Conservation (phyloP, 257 asterid genomes). For the Scutellaria galericulata region DNA sequence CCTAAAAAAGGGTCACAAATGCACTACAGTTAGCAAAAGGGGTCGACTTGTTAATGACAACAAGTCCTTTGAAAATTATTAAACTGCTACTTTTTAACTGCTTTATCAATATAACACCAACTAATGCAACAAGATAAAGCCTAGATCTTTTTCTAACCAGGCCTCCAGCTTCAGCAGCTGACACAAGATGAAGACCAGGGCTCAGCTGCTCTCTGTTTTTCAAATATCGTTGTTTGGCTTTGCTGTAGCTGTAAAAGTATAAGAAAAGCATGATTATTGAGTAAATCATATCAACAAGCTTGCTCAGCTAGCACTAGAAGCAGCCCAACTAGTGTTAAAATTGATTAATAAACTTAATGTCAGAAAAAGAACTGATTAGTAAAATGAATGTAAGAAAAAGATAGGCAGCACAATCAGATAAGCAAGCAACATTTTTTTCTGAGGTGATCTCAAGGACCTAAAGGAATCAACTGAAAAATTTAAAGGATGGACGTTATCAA, state of each 20-base stretch:
- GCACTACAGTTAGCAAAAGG: slow-evolving; percentile 28
- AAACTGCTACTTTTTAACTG: background rate
- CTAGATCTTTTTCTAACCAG: slow-evolving; percentile 48
- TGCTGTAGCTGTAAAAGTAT: slow-evolving; percentile 71
- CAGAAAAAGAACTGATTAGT: slow-evolving; percentile 1
- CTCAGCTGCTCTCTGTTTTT: slow-evolving; percentile 68
- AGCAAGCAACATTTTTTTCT: slow-evolving; percentile 21
- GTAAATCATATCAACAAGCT: slow-evolving; percentile 20
- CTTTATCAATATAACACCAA: background rate
- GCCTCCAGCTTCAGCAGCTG: slow-evolving; percentile 99
- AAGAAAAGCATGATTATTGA: slow-evolving; percentile 16
- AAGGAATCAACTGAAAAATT: slow-evolving; percentile 12
- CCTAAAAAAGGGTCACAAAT: slow-evolving; percentile 51
- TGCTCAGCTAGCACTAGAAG: slow-evolving; percentile 3
- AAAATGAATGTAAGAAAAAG: slow-evolving; percentile 13
- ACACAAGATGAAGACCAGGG: slow-evolving; percentile 88
- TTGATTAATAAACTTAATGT: slow-evolving; percentile 22
- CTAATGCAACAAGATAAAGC: background rate
- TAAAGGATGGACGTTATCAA: background rate
- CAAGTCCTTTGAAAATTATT: slow-evolving; percentile 6
- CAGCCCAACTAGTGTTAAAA: slow-evolving; percentile 23
- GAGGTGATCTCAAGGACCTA: slow-evolving; percentile 19
- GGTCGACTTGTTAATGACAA: background rate
- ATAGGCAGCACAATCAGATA: slow-evolving; percentile 4
- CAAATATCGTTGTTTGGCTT: slow-evolving; percentile 85